Evolutionary conservation across 805 yeast species (phyloP).

Genomic region (Barnettozyma wickerhamii): DNA sequence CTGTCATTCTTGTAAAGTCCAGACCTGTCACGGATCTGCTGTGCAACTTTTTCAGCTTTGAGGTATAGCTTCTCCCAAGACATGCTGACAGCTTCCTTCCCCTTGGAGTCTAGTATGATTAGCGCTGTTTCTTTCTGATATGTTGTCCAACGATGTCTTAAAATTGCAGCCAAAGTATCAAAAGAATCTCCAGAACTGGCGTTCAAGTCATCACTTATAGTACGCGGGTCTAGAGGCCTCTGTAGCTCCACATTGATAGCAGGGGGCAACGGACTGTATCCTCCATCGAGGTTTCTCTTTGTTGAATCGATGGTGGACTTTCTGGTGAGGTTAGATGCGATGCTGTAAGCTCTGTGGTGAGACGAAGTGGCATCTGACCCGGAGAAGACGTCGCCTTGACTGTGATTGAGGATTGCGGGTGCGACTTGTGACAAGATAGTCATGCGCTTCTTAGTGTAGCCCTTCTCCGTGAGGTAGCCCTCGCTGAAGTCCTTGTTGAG

Average conservation of each 20-base stretch:
- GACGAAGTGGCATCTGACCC: conserved; percentile 9
- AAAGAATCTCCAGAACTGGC: conserved; percentile 34
- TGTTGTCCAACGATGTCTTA: conserved; percentile 66
- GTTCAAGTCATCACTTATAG: conserved; percentile 30
- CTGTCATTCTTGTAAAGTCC: conserved; percentile 77
- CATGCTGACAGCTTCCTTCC: conserved; percentile 71
- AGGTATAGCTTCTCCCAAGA: conserved; percentile 88
- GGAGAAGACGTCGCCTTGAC: conserved; percentile 2
- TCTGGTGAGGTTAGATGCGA: conserved; percentile 21
- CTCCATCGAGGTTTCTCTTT: conserved; percentile 12
- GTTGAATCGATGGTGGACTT: conserved; percentile 29
- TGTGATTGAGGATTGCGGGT: conserved; percentile 8
- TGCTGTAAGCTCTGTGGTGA: conserved; percentile 23
- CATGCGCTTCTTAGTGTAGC: conserved; percentile 57
- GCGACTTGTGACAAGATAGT: conserved; percentile 27
- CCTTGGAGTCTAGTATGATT: conserved; percentile 66
- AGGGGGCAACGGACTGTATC: conserved; percentile 30
- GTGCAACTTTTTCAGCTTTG: conserved; percentile 84
- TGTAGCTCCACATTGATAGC: conserved; percentile 22
- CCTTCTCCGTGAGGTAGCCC: conserved; percentile 71
- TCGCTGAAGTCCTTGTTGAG: conserved; percentile 52
- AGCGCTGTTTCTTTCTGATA: conserved; percentile 70
- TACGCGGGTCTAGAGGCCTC: conserved; percentile 59
- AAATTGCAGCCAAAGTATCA: conserved; percentile 64
- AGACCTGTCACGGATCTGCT: conserved; percentile 68